Base-by-base conservation (phyloP, 805 yeast species). In the Candida odintsovae region DNA sequence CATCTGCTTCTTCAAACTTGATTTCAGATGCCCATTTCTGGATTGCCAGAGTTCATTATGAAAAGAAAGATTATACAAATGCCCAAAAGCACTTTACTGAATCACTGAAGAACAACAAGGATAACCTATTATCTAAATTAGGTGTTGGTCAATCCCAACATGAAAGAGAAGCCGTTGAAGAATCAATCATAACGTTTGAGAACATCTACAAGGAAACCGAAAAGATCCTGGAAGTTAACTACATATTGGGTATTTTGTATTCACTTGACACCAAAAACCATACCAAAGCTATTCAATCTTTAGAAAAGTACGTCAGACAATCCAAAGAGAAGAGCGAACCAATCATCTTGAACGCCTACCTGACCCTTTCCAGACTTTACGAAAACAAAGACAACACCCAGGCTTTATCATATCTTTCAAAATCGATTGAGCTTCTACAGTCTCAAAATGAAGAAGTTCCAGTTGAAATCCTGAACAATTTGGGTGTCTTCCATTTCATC, bases 61-160 rank as follows among this genome's bases (percentile, higher is more conserved):
- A 71, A 7, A 62, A 74, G 23, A 67, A 70, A 1, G 87, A 90
- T 56, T 79, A 72, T 58, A 76, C 78, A n/a, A 76, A 76, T 49
- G 83, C 98, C 0, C 86, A 87, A 56, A 76, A 75, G 46, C 70
- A 73, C 56, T 92, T 87, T 63, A 82, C 83, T 51, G 87, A 80
- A 48, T 80, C 97, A 6, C 74, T 80, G 37, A 80, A 79, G 50
- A 67, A 75, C 33, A 80, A 85, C 58, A 86, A 82, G 35, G 72
- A 68, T 42, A 86, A 86, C 55, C 58, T 83, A 4, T 72, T 85
- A 19, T 82, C 97, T 0, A 80, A 80, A 53, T 70, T 90, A 46
- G 98, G 97, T 26, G 75, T 86, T 48, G 96, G 95, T 1, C 95
- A 89, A 63, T 77, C 96, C 2, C 90, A 89, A 60, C 76, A 84